Conservation (phyloP, 129 eudicot genomes). For the Silybum marianum region DNA sequence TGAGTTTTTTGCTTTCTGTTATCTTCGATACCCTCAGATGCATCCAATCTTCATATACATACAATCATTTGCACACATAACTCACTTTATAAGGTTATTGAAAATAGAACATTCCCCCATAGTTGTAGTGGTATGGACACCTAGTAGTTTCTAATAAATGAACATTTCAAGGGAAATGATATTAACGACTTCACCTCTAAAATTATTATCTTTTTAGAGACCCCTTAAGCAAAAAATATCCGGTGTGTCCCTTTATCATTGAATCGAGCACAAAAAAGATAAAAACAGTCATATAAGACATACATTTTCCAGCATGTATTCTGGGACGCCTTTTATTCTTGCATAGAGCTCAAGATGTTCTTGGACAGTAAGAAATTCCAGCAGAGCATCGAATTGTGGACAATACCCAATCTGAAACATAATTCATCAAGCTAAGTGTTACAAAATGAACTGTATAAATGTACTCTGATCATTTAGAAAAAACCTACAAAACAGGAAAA, state of each 20-base stretch:
- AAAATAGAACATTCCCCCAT: not conserved
- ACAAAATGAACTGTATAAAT: not conserved
- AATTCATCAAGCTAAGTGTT: conserved; percentile 22
- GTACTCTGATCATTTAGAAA: conserved; percentile 1
- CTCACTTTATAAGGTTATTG: not conserved
- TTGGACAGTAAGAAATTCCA: conserved; percentile 73
- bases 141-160: not conserved
- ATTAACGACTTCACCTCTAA: not conserved
- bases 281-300: conserved; percentile 21
- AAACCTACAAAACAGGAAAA: not conserved
- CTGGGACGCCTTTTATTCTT: conserved; percentile 90
- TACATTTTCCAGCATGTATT: conserved; percentile 70
- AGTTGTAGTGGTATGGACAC: not conserved
- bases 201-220: not conserved
- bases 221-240: not conserved
- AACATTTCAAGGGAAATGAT: not conserved
- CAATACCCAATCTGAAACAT: conserved; percentile 89
- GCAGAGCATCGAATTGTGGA: conserved; percentile 95
- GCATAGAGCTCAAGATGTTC: conserved; percentile 98
- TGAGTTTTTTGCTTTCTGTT: not conserved
- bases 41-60: not conserved
- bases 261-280: conserved; percentile 4
- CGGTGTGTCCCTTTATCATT: not conserved
- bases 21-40: not conserved
- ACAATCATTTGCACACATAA: not conserved